Evolutionary conservation across 1,284 basidiomycete species (phyloP).

Genomic region (Xanthoconium separans): DNA sequence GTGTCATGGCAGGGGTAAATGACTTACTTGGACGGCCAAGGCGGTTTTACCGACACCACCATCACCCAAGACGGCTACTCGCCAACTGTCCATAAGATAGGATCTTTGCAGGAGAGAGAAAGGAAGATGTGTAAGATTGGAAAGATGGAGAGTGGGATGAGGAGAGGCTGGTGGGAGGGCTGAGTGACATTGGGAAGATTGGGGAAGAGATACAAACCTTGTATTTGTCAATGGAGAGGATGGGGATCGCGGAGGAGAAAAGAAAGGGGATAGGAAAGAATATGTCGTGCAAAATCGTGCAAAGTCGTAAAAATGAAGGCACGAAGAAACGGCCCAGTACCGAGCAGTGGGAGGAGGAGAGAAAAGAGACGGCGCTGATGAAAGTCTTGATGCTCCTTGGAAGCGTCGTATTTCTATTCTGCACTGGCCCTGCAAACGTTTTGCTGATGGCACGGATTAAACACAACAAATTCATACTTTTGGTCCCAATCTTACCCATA

Average conservation of each 20-base stretch:
- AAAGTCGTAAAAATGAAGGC: constrained; percentile 62
- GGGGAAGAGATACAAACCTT: constrained; percentile 25
- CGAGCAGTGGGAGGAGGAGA: constrained; percentile 29
- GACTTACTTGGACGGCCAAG: constrained; percentile 85
- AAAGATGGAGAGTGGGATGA: constrained; percentile 12
- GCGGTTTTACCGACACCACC: constrained; percentile 99
- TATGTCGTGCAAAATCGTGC: constrained; percentile 67
- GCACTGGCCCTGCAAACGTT: constrained; percentile 22
- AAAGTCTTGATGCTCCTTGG: constrained; percentile 30
- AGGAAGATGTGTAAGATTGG: constrained; percentile 21
- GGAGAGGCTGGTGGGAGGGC: constrained; percentile 10
- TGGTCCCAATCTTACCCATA: constrained; percentile 13
- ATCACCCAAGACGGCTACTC: constrained; percentile 93
- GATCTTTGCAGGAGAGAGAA: constrained; percentile 27
- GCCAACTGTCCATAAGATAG: constrained; percentile 80
- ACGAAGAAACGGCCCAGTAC: constrained; percentile 30
- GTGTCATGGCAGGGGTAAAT: constrained; percentile 1
- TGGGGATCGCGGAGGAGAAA: constrained; percentile 22
- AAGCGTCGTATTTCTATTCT: constrained; percentile 38
- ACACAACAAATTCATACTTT: constrained; percentile 14
- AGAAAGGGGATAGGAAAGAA: constrained; percentile 33
- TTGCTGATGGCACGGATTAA: constrained; percentile 19
- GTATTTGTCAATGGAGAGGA: constrained; percentile 20
- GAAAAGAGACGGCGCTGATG: constrained; percentile 35
- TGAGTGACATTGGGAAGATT: constrained; percentile 12